Conservation (phyloP, 768 basidiomycete genomes). For the Termitomyces sp. region DNA sequence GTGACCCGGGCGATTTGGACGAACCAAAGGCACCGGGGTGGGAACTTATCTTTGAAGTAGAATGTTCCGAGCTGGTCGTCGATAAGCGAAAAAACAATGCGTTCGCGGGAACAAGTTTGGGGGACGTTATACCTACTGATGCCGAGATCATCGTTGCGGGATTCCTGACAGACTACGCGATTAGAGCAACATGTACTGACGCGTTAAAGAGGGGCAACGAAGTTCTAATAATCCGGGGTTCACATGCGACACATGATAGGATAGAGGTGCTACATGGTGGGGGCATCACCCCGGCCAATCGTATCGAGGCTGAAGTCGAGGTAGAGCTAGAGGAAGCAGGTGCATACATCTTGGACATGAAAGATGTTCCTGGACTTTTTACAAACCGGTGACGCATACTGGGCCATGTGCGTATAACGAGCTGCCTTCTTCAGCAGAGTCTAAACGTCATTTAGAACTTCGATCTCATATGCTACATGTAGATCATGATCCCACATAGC, state of each 20-base stretch:
- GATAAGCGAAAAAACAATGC: constrained; percentile 74
- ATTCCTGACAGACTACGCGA: constrained; percentile 65
- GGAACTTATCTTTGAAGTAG: constrained; percentile 57
- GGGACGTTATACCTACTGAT: constrained; percentile 44
- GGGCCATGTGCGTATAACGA: background rate
- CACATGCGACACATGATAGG: constrained; percentile 69
- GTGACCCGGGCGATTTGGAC: constrained; percentile 61
- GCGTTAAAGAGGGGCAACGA: constrained; percentile 65
- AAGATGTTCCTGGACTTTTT: constrained; percentile 59
- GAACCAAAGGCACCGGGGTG: constrained; percentile 56
- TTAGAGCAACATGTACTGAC: constrained; percentile 58
- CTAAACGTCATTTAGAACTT: background rate
- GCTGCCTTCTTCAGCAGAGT: background rate
- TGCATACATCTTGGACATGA: constrained; percentile 64
- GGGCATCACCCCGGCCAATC: constrained; percentile 47
- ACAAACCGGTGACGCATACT: constrained; percentile 40
- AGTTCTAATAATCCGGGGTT: constrained; percentile 60
- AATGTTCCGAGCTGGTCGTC: constrained; percentile 49
- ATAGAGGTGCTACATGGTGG: constrained; percentile 61
- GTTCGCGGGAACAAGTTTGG: constrained; percentile 58
- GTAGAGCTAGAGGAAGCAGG: constrained; percentile 69
- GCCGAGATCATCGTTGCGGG: constrained; percentile 69
- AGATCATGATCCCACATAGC: background rate
- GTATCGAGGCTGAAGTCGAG: constrained; percentile 61
- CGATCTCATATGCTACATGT: background rate